Evolutionary conservation across 23 red algal genomes (phyloP), one percentile per base, ranked within the genome.

Genomic region (Gracilaria gracilis): DNA sequence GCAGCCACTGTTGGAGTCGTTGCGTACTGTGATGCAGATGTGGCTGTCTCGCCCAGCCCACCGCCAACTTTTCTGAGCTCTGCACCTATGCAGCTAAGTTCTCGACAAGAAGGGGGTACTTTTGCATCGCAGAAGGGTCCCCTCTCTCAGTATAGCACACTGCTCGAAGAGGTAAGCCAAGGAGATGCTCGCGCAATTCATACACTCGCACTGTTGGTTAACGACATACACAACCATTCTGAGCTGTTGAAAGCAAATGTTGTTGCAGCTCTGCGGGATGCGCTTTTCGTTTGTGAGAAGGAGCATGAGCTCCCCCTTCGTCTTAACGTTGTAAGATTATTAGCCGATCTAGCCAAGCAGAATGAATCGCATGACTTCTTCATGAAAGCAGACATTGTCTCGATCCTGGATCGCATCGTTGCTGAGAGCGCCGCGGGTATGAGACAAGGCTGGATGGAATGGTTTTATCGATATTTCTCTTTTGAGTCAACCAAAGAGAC

Each of bases 261-360:
- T 46, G 80, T 84, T 44, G 8, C 64, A 39, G 89, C 89, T 27
- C 42, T 92, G 42, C 50, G 61, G 29, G 78, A 83, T 76, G 89
- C 79, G 36, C 65, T 92, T 27, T 57, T 39, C 21, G 53, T 50
- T 17, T 74, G 54, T 55, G 77, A 82, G 47, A 59, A 72, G 28
- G 89, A 83, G 15, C 89, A 64, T 14, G 28, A 57, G 31, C 38
- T 80, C 27, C 75, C 87, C 9, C 35, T 90, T 42, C 87, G 76
- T 36, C 54, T 92, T 16, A 79, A 76, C 73, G 24, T 92, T 21
- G 35, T 92, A 13, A 58, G 89, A 4, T 66, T 84, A 33, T 76
- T 92, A 1, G 89, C 89, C 53, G 89, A 92, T 79, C 89, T 92
- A 11, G 36, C 89, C 17, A 76, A 84, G 49, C 58, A 70, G 32